phyloP scores from a whole-genome alignment of 2,329 filamentous ascomycete genomes.

The Gaeumannomyces tritici region DNA sequence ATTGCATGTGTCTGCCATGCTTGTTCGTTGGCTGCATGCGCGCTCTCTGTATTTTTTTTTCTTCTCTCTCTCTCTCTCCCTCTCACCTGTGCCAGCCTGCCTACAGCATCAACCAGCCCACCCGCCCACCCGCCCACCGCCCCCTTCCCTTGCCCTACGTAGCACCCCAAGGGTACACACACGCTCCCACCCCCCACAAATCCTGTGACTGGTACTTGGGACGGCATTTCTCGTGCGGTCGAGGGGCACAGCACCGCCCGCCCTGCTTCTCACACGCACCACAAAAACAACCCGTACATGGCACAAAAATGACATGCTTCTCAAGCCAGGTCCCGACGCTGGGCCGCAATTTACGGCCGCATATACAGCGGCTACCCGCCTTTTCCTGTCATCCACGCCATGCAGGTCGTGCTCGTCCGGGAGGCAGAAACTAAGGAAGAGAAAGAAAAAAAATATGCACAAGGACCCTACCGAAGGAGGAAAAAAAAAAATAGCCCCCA shows the following conservation, averaged over 20 bases:
- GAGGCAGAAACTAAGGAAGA: not conserved
- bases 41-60: too few relatives aligned
- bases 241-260: not conserved
- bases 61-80: too few relatives aligned
- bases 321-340: not conserved
- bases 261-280: not conserved
- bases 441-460: not conserved
- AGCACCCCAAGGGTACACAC: too few relatives aligned
- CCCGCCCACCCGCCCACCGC: not conserved
- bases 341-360: not conserved
- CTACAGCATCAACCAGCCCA: too few relatives aligned
- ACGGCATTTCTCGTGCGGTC: not conserved
- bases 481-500: not conserved
- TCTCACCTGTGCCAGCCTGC: not conserved
- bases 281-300: not conserved
- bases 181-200: not conserved
- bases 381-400: not conserved
- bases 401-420: not conserved
- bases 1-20: not conserved
- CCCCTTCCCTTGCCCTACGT: not conserved
- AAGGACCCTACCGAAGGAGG: too few relatives aligned
- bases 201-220: not conserved
- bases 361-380: not conserved
- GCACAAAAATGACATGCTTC: not conserved
- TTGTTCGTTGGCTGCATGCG: not conserved